A percentile compares a stretch with the other conserved stretches of the same genome.
Evolutionary conservation across 352 stramenopile species (phyloP).

Genomic region (Globisporangium spinosum): DNA sequence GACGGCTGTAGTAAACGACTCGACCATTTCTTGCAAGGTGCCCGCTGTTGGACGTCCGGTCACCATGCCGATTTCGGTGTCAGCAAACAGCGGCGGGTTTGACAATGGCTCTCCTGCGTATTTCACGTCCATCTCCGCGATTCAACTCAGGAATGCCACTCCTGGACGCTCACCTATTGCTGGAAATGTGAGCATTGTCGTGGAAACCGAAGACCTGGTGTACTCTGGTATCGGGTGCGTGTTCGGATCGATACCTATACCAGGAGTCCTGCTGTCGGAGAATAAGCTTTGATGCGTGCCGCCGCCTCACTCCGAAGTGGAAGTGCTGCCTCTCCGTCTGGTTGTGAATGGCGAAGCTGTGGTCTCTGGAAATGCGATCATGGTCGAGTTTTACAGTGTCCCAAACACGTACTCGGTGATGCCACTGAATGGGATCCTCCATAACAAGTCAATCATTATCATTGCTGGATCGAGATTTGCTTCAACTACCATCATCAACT

Average conservation of each 20-base stretch:
- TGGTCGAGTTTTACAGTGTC: conserved; percentile 30
- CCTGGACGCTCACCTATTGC: conserved; percentile 3
- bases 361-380: conserved; percentile 39
- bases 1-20: conserved; percentile 20
- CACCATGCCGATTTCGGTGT: conserved; percentile 25
- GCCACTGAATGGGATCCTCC: conserved; percentile 31
- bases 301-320: conserved; percentile 19
- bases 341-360: conserved; percentile 14
- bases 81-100: conserved; percentile 4
- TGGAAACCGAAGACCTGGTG: conserved; percentile 21
- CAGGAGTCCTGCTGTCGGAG: conserved; percentile 18
- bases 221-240: conserved; percentile 27
- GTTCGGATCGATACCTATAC: conserved; percentile 30
- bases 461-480: conserved; percentile 23
- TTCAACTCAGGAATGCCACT: conserved; percentile 1
- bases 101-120: background rate
- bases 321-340: conserved; percentile 27
- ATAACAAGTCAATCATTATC: conserved; percentile 24
- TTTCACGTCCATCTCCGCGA: conserved; percentile 21
- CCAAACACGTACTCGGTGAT: conserved; percentile 16
- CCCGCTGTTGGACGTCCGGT: conserved; percentile 22
- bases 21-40: conserved; percentile 24
- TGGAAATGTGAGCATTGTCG: conserved; percentile 16
- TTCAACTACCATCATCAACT: conserved; percentile 21
- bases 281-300: conserved; percentile 28